Percentiles rank a stretch among this genome's conserved stretches.
phyloP scores from a whole-genome alignment of 192 early-diverging fungal species.

The Coemansia sp. region DNA sequence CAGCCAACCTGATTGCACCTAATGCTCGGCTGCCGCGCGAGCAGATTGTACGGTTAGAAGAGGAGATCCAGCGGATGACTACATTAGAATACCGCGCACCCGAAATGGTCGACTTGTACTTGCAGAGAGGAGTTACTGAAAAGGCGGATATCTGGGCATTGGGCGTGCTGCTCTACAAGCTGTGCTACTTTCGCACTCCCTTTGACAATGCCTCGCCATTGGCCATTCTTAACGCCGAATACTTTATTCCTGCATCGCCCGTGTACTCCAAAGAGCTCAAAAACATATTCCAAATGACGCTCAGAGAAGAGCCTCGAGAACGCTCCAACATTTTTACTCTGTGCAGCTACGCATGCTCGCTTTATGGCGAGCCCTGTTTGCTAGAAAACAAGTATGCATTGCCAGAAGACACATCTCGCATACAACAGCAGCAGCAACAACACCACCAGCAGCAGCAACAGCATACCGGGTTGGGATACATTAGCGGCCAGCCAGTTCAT shows the following conservation, averaged over 20 bases:
- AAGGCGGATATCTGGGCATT: conserved; percentile 84
- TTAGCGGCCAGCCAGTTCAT: conserved; percentile 13
- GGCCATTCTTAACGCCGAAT: conserved; percentile 86
- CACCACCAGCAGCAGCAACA: neutral
- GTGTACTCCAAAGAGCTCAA: conserved; percentile 59
- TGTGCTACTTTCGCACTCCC: conserved; percentile 93
- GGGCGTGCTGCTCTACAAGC: conserved; percentile 92
- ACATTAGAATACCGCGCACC: conserved; percentile 95
- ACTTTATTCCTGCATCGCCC: conserved; percentile 73
- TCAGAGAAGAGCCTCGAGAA: conserved; percentile 70
- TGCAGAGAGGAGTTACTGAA: conserved; percentile 76
- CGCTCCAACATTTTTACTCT: conserved; percentile 82
- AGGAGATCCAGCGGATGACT: conserved; percentile 85
- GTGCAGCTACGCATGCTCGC: conserved; percentile 60
- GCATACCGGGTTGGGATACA: conserved; percentile 11
- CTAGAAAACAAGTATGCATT: conserved; percentile 46
- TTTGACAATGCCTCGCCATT: conserved; percentile 88
- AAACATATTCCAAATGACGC: conserved; percentile 65
- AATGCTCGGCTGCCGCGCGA: conserved; percentile 50
- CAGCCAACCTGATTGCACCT: conserved; percentile 30
- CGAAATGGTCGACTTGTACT: conserved; percentile 92
- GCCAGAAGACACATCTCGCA: conserved; percentile 20
- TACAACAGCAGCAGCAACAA: neutral
- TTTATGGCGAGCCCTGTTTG: conserved; percentile 50
- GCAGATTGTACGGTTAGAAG: conserved; percentile 77